These are phyloP conservation scores for Tetrahymena borealis DNA, from an alignment of 73 alveolate genomes.

Conservation along the genomic window DNA sequence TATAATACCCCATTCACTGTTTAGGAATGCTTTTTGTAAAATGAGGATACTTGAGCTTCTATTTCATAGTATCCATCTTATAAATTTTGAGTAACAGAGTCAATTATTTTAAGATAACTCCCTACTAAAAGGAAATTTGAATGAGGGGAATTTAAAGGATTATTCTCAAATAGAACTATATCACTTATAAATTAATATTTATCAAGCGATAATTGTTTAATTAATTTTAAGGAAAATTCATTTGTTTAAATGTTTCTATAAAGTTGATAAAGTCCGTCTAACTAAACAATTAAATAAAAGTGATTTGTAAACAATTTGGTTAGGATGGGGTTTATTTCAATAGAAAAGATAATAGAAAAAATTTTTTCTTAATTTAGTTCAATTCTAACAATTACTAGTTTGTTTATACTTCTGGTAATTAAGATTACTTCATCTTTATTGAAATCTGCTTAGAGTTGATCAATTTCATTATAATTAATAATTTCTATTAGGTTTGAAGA, in stretches of 20 bases:
- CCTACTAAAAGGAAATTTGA: background rate
- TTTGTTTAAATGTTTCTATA: too few relatives aligned
- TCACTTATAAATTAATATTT: background rate
- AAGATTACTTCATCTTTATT: too few relatives aligned
- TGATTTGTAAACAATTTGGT: background rate
- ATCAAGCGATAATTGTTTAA: too few relatives aligned
- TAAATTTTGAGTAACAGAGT: background rate
- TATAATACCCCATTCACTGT: background rate
- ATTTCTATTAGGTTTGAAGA: background rate
- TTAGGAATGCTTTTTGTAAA: background rate
- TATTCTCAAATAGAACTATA: background rate
- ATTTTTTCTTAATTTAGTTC: too few relatives aligned
- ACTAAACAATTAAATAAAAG: too few relatives aligned
- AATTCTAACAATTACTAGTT: too few relatives aligned
- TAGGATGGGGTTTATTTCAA: background rate
- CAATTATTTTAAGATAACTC: too few relatives aligned
- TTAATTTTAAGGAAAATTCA: background rate
- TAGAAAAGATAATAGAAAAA: background rate
- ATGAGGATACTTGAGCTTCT: background rate
- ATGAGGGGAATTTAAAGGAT: background rate
- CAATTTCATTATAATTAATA: too few relatives aligned
- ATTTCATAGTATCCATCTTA: background rate
- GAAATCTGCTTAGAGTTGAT: background rate
- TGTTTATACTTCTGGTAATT: background rate
- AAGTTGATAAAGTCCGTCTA: background rate